phyloP scores from a whole-genome alignment of 2,329 filamentous ascomycete genomes.

The Emmonsiellopsis sp. region DNA sequence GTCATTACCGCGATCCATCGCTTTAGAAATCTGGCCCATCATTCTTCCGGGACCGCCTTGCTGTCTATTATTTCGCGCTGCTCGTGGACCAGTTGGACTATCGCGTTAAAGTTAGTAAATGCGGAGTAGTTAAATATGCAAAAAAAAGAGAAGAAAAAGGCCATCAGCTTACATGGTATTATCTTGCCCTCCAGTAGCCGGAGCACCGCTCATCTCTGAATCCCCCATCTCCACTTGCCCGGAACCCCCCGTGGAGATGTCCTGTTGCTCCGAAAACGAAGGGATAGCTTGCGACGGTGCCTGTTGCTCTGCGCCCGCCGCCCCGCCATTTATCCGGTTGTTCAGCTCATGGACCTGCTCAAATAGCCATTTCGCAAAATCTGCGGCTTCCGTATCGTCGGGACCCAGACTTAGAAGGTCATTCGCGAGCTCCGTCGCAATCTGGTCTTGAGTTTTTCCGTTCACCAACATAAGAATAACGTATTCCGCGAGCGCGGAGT shows the following conservation, averaged over 20 bases:
- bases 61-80: slow-evolving; percentile 69
- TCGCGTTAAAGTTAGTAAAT: slow-evolving; percentile 30
- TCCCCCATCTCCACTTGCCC: slow-evolving; percentile 45
- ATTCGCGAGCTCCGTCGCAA: slow-evolving; percentile 75
- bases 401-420: slow-evolving; percentile 76
- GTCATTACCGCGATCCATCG: slow-evolving; percentile 69
- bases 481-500: slow-evolving; percentile 84
- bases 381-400: slow-evolving; percentile 71
- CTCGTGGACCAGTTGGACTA: slow-evolving; percentile 89
- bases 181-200: slow-evolving; percentile 25
- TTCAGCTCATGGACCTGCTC: slow-evolving; percentile 66
- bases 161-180: slow-evolving; percentile 30
- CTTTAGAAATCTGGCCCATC: slow-evolving; percentile 74
- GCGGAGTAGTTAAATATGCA: neutral
- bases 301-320: slow-evolving; percentile 21
- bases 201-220: slow-evolving; percentile 60
- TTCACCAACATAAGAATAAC: slow-evolving; percentile 96
- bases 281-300: slow-evolving; percentile 22
- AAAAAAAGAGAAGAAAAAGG: neutral
- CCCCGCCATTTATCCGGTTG: slow-evolving; percentile 49
- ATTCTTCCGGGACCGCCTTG: slow-evolving; percentile 63
- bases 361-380: slow-evolving; percentile 92
- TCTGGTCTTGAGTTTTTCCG: slow-evolving; percentile 84
- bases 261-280: slow-evolving; percentile 27
- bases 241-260: slow-evolving; percentile 13